These are phyloP conservation scores for Nannochloropsis granulata DNA, from an alignment of 108 stramenopile genomes.

Conservation along the genomic window DNA sequence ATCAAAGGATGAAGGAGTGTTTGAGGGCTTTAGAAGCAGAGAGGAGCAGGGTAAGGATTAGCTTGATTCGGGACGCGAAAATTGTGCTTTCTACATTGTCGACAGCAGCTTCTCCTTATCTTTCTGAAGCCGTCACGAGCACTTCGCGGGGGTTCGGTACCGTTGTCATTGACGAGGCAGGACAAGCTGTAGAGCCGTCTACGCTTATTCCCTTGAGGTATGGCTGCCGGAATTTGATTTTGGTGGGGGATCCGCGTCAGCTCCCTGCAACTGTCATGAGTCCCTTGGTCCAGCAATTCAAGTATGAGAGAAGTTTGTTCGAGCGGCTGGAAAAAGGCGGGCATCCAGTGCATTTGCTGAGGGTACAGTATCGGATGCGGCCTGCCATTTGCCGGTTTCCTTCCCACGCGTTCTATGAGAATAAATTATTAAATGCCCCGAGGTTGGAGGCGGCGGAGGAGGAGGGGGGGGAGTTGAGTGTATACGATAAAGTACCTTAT, in stretches of 20 bases:
- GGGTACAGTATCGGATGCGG: constrained; percentile 93
- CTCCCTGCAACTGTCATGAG: constrained; percentile 86
- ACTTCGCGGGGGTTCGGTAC: constrained; percentile 62
- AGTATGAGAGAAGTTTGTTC: constrained; percentile 73
- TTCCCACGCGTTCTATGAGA: constrained; percentile 16
- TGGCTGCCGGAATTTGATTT: constrained; percentile 31
- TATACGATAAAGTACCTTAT: not conserved
- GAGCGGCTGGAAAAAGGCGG: constrained; percentile 83
- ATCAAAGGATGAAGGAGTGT: not conserved
- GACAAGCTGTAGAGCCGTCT: constrained; percentile 83
- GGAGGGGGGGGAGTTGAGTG: not conserved
- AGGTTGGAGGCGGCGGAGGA: not conserved
- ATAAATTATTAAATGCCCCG: not conserved
- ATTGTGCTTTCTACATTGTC: constrained; percentile 86
- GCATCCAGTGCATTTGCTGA: constrained; percentile 67
- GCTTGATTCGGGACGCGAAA: constrained; percentile 60
- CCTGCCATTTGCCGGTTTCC: constrained; percentile 68
- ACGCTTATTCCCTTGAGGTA: constrained; percentile 74
- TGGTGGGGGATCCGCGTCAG: constrained; percentile 91
- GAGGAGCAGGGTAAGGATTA: not conserved
- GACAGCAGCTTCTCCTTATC: constrained; percentile 53
- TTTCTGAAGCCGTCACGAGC: constrained; percentile 45
- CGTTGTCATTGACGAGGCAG: constrained; percentile 95
- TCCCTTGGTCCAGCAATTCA: not conserved
- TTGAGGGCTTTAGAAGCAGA: not conserved